Percentiles rank a stretch among this genome's conserved stretches.
Evolutionary conservation across 306 rosid species (phyloP).

Genomic region (Cicer chorassanicum): DNA sequence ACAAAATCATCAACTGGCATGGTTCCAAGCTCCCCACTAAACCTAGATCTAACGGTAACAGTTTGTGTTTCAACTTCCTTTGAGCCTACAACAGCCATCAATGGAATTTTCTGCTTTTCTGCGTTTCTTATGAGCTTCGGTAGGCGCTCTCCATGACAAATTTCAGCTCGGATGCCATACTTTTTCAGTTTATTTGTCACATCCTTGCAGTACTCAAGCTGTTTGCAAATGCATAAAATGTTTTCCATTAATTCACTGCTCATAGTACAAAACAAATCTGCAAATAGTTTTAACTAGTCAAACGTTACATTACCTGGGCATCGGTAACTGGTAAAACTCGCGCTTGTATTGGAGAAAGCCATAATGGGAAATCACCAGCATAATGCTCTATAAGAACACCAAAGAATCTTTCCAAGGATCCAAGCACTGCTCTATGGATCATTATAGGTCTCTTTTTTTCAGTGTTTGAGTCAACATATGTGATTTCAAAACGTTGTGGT

Average conservation of each 20-base stretch:
- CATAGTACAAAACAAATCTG: conserved; percentile 32
- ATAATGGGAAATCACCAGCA: conserved; percentile 95
- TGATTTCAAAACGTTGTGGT: conserved; percentile 91
- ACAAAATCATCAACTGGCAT: conserved; percentile 78
- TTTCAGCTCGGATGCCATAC: conserved; percentile 73
- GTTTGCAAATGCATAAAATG: conserved; percentile 37
- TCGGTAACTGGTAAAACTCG: conserved; percentile 93
- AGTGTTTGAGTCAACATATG: conserved; percentile 81
- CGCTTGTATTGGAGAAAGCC: conserved; percentile 96
- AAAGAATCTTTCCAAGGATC: conserved; percentile 94
- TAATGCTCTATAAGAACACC: conserved; percentile 96
- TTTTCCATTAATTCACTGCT: conserved; percentile 15
- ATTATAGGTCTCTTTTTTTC: conserved; percentile 87
- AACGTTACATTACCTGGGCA: conserved; percentile 65
- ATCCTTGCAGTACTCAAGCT: conserved; percentile 82
- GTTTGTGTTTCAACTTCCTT: conserved; percentile 82
- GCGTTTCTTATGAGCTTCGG: conserved; percentile 95
- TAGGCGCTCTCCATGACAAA: conserved; percentile 87
- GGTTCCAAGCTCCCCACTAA: conserved; percentile 85
- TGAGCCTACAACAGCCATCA: conserved; percentile 94
- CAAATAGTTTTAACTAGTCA: conserved; percentile 16
- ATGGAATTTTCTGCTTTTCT: conserved; percentile 86
- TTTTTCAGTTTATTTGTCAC: conserved; percentile 69
- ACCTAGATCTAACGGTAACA: conserved; percentile 85
- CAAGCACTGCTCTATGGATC: conserved; percentile 98